These are phyloP conservation scores for Clonostachys rhizophaga DNA, from an alignment of 2,329 filamentous ascomycete genomes.

Conservation along the genomic window DNA sequence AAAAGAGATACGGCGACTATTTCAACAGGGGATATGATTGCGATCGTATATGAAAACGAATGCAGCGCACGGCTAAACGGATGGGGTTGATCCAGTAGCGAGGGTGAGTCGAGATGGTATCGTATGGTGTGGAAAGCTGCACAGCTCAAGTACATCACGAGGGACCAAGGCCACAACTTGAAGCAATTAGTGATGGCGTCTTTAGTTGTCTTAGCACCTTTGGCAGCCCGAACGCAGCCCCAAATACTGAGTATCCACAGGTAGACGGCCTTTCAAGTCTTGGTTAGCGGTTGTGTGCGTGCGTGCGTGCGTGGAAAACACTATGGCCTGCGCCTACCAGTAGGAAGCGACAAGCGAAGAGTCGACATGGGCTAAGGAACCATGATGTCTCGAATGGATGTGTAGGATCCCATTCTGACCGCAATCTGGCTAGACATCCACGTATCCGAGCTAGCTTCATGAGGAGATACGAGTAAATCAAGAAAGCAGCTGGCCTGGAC, in stretches of 20 bases:
- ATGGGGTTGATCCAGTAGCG: constrained; percentile 56
- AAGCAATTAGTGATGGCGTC: constrained; percentile 78
- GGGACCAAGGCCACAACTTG: constrained; percentile 74
- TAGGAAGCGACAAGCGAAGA: constrained; percentile 52
- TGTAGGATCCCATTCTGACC: constrained; percentile 40
- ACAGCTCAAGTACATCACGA: constrained; percentile 73
- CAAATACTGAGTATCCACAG: constrained; percentile 32
- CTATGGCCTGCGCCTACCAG: constrained; percentile 31
- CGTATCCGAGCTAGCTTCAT: too few species aligned
- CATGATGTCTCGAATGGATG: constrained; percentile 77
- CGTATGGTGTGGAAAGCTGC: constrained; percentile 63
- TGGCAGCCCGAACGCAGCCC: constrained; percentile 45
- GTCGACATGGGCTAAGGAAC: constrained; percentile 62
- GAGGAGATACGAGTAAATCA: too few species aligned
- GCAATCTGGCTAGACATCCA: too few species aligned
- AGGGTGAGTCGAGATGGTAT: constrained; percentile 51
- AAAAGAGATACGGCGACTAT: constrained; percentile 70
- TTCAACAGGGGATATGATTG: constrained; percentile 61
- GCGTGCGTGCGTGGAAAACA: neutral
- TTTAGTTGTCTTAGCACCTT: constrained; percentile 39
- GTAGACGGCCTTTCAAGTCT: constrained; percentile 49
- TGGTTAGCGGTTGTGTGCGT: constrained; percentile 9
- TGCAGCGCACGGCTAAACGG: constrained; percentile 61
- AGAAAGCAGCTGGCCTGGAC: too few species aligned
- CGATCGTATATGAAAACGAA: constrained; percentile 56